These are phyloP conservation scores for Rutstroemia sp. DNA, from an alignment of 2,329 filamentous ascomycete genomes.

Conservation along the genomic window DNA sequence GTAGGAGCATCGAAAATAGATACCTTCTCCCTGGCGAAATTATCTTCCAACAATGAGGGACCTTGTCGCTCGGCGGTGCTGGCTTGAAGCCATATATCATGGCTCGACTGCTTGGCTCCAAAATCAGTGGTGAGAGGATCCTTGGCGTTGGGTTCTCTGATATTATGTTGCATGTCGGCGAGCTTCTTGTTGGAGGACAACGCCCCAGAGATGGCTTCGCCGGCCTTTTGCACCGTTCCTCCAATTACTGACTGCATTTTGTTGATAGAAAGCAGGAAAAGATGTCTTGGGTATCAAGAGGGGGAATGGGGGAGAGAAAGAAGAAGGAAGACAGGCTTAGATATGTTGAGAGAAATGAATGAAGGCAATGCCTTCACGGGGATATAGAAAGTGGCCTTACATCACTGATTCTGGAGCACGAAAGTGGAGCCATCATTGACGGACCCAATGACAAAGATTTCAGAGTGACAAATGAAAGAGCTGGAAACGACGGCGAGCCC, in stretches of 20 bases:
- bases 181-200: slow-evolving; percentile 25
- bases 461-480: too few relatives aligned
- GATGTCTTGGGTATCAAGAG: not conserved
- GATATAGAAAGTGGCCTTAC: not conserved
- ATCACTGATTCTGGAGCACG: not conserved
- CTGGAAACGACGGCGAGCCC: too few relatives aligned
- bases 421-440: too few relatives aligned
- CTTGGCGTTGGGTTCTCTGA: slow-evolving; percentile 49
- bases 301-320: not conserved
- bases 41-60: slow-evolving; percentile 63
- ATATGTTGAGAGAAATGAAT: not conserved
- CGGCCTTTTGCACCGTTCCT: slow-evolving; percentile 15
- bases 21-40: slow-evolving; percentile 67
- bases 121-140: slow-evolving; percentile 67
- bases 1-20: too few relatives aligned
- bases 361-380: not conserved
- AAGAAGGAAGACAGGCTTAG: not conserved
- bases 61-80: slow-evolving; percentile 56
- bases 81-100: slow-evolving; percentile 71
- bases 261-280: not conserved
- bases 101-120: slow-evolving; percentile 64
- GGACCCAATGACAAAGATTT: too few relatives aligned
- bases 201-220: slow-evolving; percentile 16
- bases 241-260: slow-evolving; percentile 7
- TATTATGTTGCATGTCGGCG: slow-evolving; percentile 33